These are phyloP conservation scores for Furcasterigmium sp. DNA, from an alignment of 2,329 filamentous ascomycete genomes.

Conservation along the genomic window DNA sequence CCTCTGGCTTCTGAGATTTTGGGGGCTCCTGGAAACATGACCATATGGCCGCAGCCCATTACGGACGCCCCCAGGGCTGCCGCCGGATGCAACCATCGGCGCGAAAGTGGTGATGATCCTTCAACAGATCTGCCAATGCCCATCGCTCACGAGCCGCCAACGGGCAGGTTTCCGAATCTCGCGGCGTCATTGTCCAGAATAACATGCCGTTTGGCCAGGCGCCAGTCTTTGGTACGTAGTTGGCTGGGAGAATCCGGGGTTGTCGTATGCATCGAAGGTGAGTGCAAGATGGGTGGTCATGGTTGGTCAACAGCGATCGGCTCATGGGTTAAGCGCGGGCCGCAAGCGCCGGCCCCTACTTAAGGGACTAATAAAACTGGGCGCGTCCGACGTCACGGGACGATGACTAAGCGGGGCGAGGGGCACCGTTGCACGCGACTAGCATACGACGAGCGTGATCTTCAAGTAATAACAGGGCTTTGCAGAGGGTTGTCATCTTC, in stretches of 20 bases:
- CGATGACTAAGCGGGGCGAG: not conserved
- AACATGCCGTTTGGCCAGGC: too few species aligned
- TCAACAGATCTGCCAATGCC: not conserved
- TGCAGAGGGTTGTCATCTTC: not conserved
- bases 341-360: not conserved
- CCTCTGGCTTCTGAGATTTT: not conserved
- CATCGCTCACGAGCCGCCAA: not conserved
- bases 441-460: too few species aligned
- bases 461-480: too few species aligned
- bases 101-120: not conserved
- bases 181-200: not conserved
- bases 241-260: conserved; percentile 5
- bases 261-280: conserved; percentile 2
- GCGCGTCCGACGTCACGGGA: not conserved
- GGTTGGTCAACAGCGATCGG: not conserved
- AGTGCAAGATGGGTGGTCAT: not conserved
- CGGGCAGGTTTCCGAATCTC: not conserved
- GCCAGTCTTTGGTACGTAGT: too few species aligned
- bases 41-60: not conserved
- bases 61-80: not conserved
- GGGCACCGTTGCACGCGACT: too few species aligned
- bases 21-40: not conserved
- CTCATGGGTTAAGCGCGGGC: not conserved
- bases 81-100: not conserved
- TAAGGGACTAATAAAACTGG: too few species aligned